Base-by-base conservation (phyloP, 257 asterid genomes). In the Nicotiana knightiana region DNA sequence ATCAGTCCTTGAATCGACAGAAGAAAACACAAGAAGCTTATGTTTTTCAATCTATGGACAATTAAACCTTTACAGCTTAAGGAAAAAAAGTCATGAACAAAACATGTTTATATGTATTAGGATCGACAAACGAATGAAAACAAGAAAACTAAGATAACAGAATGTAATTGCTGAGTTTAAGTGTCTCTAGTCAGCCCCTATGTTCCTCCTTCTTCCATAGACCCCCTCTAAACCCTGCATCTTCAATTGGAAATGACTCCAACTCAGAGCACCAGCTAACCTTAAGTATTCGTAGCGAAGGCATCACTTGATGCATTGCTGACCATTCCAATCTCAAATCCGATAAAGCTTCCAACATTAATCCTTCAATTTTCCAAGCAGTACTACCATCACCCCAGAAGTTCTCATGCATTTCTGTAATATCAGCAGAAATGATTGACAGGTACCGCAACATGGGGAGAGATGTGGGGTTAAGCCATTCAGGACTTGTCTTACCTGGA, bases 221-320 rank as follows among this genome's bases (percentile, higher is more conserved):
- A 2, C 89, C 85, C 6, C 89, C 89, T 82, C 86, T 86, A 37
- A 86, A 86, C 37, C 86, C 87, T 48, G 83, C 89, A 78, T 86
- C 86, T 58, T 86, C 87, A 79, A 84, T 64, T 24, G 87, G 89
- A 77, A 84, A 82, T 5, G 84, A 65, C 57, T 82, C 86, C 1
- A 84, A 63, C 82, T 84, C 87, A 7, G 86, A 85, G 43, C 89
- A 86, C 89, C 89, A 86, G 58, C 89, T 84, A 48, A 85, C 84
- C 55, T 79, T 78, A 67, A 86, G 59, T 39, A 81, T 78, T 82
- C 78, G 84, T 77, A 86, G 33, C 12, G 84, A 71, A 64, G 89
- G 89, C 89, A 82, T 84, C 37, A 79, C 82, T 79, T 35, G 84
- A 68, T 79, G 70, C 78, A 86, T 51, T 77, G 83, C 68, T 71